Base-by-base conservation (phyloP, 1,284 basidiomycete species). In the Ceratobasidium sp. region DNA sequence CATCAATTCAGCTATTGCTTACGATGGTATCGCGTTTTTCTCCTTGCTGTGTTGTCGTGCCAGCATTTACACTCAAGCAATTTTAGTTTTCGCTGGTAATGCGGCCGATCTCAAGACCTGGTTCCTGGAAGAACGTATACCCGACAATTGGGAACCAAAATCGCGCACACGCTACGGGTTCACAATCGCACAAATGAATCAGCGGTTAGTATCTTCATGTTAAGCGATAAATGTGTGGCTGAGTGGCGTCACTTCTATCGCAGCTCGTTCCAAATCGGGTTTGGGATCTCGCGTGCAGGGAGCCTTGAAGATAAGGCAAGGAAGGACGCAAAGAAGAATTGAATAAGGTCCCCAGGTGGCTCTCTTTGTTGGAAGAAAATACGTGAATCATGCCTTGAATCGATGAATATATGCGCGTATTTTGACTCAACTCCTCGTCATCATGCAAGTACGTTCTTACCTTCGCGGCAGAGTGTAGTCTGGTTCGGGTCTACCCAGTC, bases 91-190 rank as follows among this genome's bases (percentile, higher is more conserved):
- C 20, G 79, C 46, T 12, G 79, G 79, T 3, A 70, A 78, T 15
- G 69, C 69, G 40, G 79, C 69, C 15, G 76, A 72, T 55, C 66
- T 79, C 77, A 72, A 78, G 55, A 70, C 70, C 10, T 71, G 77
- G 66, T 72, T 79, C 55, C 44, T 78, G 20, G 79, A 79, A 68
- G 79, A 79, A 40, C 79, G 79, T 20, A 72, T 78, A 60, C 79
- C 79, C 0, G 77, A 79, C 20, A 67, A 76, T 23, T 79, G 79
- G 79, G 66, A 76, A 26, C 70, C 79, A 10, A 66, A 28, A 20
- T 15, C 28, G 26, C 76, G 68, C 15, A 42, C 56, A 10, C 23
- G 77, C 10, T 66, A 67, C 40, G 79, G 79, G 15, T 73, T 79
- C 18, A 79, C 79, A 2, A 79, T 79, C 23, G 44, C 60, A 1